Percentiles rank a stretch among this genome's conserved stretches.
phyloP scores from a whole-genome alignment of 768 basidiomycete genomes.

The Tricholoma saponaceum region DNA sequence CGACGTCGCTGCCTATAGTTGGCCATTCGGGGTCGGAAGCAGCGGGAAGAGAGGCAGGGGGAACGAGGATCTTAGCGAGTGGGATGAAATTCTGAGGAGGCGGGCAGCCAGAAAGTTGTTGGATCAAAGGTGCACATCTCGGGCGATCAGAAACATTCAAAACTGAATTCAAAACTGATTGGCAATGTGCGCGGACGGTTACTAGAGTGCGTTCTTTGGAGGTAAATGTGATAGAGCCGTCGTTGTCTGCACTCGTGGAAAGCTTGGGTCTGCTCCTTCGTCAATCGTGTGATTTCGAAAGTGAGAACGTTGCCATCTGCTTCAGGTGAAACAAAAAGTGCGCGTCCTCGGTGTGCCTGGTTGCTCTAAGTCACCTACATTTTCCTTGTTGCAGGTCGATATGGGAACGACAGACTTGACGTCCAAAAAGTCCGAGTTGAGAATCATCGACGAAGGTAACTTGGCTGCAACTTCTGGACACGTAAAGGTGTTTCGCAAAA shows the following conservation, averaged over 20 bases:
- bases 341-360: no score
- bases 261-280: slow-evolving; percentile 12
- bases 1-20: background rate
- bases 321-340: slow-evolving; percentile 5
- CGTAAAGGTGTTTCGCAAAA: slow-evolving; percentile 14
- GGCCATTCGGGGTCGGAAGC: background rate
- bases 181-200: slow-evolving; percentile 5
- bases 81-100: background rate
- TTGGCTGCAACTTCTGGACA: background rate
- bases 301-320: slow-evolving; percentile 16
- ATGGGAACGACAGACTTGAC: background rate
- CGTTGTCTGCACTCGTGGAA: slow-evolving; percentile 9
- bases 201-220: slow-evolving; percentile 10
- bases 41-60: background rate
- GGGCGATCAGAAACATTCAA: background rate
- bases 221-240: slow-evolving; percentile 13
- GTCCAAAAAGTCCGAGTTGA: background rate
- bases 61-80: background rate
- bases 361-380: background rate
- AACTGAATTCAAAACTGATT: background rate
- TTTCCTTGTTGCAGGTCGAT: background rate
- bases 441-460: slow-evolving; percentile 6
- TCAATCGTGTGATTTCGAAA: slow-evolving; percentile 19
- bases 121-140: background rate
- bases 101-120: background rate